Evolutionary conservation across 805 yeast genomes (phyloP).

Genomic region (Pichia scutulata): DNA sequence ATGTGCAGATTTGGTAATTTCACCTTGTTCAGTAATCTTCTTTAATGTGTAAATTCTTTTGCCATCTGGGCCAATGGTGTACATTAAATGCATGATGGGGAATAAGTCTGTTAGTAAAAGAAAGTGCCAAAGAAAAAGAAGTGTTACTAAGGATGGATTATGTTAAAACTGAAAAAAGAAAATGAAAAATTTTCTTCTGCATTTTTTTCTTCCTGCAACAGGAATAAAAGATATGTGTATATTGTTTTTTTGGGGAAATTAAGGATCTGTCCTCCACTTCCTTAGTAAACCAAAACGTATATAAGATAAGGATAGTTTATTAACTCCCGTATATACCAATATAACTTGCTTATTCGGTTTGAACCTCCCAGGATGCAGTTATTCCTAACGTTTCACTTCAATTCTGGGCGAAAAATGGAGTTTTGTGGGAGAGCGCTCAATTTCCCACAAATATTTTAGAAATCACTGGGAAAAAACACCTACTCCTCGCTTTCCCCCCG

Average conservation of each 20-base stretch:
- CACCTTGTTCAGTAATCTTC: slow-evolving; percentile 76
- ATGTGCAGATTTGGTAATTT: slow-evolving; percentile 97
- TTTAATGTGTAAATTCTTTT: slow-evolving; percentile 90
- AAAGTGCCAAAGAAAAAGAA: background rate
- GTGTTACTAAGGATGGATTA: too few species aligned
- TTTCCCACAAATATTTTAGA: background rate
- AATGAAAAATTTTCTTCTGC: background rate
- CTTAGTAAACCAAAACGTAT: too few species aligned
- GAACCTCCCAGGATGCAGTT: too few species aligned
- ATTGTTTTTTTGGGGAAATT: too few species aligned
- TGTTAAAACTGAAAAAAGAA: too few species aligned
- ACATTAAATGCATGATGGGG: slow-evolving; percentile 89
- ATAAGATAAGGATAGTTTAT: too few species aligned
- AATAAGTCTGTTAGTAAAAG: background rate
- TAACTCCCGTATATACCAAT: too few species aligned
- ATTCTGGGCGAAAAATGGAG: background rate
- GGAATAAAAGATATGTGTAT: too few species aligned
- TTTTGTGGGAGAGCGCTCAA: background rate
- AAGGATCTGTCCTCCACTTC: too few species aligned
- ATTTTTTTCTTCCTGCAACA: too few species aligned
- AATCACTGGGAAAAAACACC: background rate
- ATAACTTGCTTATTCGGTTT: too few species aligned
- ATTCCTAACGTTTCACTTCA: too few species aligned
- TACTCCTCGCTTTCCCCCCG: background rate
- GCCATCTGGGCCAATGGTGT: slow-evolving; percentile 90